phyloP scores from a whole-genome alignment of 495 filamentous ascomycete species.

The Filosporella fistucella region DNA sequence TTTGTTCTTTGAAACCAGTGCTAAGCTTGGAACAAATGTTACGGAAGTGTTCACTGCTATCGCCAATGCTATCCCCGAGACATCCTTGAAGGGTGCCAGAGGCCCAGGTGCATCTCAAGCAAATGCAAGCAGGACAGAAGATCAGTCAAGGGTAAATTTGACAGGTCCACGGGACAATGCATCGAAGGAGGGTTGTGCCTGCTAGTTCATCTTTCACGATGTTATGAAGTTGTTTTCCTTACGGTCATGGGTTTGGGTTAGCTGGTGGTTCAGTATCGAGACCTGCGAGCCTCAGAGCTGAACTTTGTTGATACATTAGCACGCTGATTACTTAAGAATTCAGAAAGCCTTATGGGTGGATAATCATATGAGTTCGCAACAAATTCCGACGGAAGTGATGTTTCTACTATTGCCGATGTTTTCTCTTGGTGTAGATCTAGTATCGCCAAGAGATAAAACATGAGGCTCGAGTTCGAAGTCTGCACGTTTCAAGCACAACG shows the following conservation, averaged over 20 bases:
- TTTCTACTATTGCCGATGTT: too few species aligned
- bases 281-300: constrained; percentile 9
- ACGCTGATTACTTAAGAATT: too few species aligned
- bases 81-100: constrained; percentile 82
- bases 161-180: constrained; percentile 52
- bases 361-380: too few species aligned
- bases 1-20: constrained; percentile 96
- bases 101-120: constrained; percentile 58
- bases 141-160: constrained; percentile 69
- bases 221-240: constrained; percentile 8
- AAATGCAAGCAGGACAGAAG: constrained; percentile 36
- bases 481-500: too few species aligned
- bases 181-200: constrained; percentile 91
- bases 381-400: too few species aligned
- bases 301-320: constrained; percentile 22
- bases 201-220: constrained; percentile 37
- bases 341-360: too few species aligned
- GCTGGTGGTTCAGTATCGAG: constrained; percentile 18
- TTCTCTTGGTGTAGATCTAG: too few species aligned
- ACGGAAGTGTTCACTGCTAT: constrained; percentile 97
- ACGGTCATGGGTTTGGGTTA: constrained; percentile 7
- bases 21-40: constrained; percentile 92
- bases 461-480: too few species aligned
- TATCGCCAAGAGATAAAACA: too few species aligned
- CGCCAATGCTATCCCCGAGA: constrained; percentile 94